Base-by-base conservation (phyloP, 2,329 filamentous ascomycete species). In the Metarhizium brunneum region DNA sequence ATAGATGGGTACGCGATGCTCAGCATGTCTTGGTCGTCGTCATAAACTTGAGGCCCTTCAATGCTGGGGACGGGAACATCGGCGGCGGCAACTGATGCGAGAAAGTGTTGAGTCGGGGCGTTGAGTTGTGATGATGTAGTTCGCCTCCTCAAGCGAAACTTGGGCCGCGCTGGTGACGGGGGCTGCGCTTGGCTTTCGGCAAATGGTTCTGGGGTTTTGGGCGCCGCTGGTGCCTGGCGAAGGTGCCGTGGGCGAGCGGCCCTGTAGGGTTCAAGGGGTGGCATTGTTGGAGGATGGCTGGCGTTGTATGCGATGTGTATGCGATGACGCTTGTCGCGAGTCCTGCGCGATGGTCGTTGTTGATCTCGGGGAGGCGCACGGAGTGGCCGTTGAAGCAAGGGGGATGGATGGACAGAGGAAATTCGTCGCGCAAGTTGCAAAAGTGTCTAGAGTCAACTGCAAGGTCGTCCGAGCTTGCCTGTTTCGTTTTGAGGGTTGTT, bases 21-120 rank as follows among this genome's bases (percentile, higher is more conserved):
- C 40, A 68, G 64, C 73, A 77, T 76, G 47, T 75, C 72, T 60
- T 25, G 20, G 20, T 60, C 50, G 56, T 74, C 72, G 61, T 78
- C 73, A 43, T 70, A 62, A 29, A 71, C 67, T 45, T 75, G 72
- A 52, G 80, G 76, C 58, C 80, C 74, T 67, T 86, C 83, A 55
- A 86, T 84, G 66, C 82, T 85, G 14, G 82, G 83, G 53, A 86
- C 78, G 29, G 83, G 81, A 4, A 84, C 72, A 64, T 86, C 83
- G 58, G 82, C 83, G 18, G 82, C 82, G 48, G 81, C 83, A 56
- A 86, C 83, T 4, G 82, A 85, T 2, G 82, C 83, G n/a, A 86
- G 76, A 63, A 86, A 86, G 52, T 86, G 81, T 63, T 84, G 76
- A 1, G 83, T 86, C 2, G 83, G 82, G 42, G 82, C 82, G 57